Evolutionary conservation across 1,139 yeast species (phyloP).

Genomic region (Martiniozyma asiatica): DNA sequence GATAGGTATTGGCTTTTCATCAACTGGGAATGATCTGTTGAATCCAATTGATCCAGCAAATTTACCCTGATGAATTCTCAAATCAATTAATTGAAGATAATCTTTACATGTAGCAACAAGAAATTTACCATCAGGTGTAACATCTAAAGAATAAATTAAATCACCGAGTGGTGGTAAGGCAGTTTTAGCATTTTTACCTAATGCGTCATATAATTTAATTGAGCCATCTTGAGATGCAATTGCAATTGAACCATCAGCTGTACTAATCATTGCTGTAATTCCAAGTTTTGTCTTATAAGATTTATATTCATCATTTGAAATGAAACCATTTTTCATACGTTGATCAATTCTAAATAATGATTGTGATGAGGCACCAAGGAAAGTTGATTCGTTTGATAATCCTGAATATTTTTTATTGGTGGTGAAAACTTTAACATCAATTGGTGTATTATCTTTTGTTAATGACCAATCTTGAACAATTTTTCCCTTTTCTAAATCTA

Average conservation of each 20-base stretch:
- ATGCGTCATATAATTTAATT: slow-evolving; percentile 54
- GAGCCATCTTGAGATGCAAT: slow-evolving; percentile 70
- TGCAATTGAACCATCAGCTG: slow-evolving; percentile 63
- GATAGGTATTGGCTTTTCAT: slow-evolving; percentile 57
- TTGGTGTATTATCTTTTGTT: slow-evolving; percentile 26
- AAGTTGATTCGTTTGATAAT: slow-evolving; percentile 58
- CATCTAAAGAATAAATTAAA: slow-evolving; percentile 51
- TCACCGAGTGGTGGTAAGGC: slow-evolving; percentile 76
- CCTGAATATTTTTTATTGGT: slow-evolving; percentile 66
- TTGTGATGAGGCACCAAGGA: slow-evolving; percentile 56
- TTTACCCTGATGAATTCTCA: slow-evolving; percentile 47
- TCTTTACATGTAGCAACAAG: slow-evolving; percentile 66
- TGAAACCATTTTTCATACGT: slow-evolving; percentile 42
- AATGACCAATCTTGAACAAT: slow-evolving; percentile 70
- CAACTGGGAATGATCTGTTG: slow-evolving; percentile 49
- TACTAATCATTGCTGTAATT: slow-evolving; percentile 57
- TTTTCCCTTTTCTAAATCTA: slow-evolving; percentile 73
- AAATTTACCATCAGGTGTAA: slow-evolving; percentile 75
- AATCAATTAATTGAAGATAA: slow-evolving; percentile 58
- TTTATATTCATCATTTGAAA: slow-evolving; percentile 43
- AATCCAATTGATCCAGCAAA: slow-evolving; percentile 57
- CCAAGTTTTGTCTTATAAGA: slow-evolving; percentile 42
- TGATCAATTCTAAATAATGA: slow-evolving; percentile 72
- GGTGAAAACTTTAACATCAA: slow-evolving; percentile 45
- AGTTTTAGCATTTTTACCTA: slow-evolving; percentile 69